A percentile compares a stretch with the other conserved stretches of the same genome.
Evolutionary conservation across 306 rosid genomes (phyloP).

Genomic region (Medicago lupulina): DNA sequence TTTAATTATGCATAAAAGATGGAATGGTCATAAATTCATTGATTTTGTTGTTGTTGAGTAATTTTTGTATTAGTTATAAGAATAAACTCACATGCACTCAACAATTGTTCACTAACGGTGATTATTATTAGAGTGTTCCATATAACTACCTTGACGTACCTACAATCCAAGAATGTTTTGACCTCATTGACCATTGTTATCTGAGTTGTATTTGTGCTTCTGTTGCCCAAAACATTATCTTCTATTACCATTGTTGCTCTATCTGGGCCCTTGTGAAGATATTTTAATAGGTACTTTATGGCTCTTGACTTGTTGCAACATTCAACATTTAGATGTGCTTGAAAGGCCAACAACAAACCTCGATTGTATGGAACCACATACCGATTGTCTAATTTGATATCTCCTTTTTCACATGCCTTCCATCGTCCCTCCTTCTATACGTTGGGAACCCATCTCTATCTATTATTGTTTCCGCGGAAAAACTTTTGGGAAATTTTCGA

Average conservation of each 20-base stretch:
- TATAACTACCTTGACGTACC: neutral
- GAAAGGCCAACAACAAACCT: neutral
- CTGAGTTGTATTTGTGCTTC: neutral
- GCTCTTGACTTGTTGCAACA: neutral
- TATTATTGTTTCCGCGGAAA: neutral
- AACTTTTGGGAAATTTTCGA: neutral
- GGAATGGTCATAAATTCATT: too few relatives aligned
- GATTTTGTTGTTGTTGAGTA: too few relatives aligned
- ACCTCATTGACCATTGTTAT: neutral
- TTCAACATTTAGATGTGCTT: constrained; percentile 1
- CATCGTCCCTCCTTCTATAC: neutral
- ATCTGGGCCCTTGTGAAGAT: neutral
- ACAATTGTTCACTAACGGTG: too few relatives aligned
- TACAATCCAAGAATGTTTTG: neutral
- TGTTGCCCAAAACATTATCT: neutral
- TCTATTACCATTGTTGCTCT: neutral
- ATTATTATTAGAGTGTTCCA: too few relatives aligned
- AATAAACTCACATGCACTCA: too few relatives aligned
- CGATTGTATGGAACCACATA: constrained; percentile 1
- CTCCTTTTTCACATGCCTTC: neutral
- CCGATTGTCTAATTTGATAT: neutral
- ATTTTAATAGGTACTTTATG: too few relatives aligned
- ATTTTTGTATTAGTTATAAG: too few relatives aligned
- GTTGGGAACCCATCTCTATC: neutral
- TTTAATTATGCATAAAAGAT: too few relatives aligned